Evolutionary conservation across 106 monocot genomes (phyloP).

Genomic region (Chionographis japonica): DNA sequence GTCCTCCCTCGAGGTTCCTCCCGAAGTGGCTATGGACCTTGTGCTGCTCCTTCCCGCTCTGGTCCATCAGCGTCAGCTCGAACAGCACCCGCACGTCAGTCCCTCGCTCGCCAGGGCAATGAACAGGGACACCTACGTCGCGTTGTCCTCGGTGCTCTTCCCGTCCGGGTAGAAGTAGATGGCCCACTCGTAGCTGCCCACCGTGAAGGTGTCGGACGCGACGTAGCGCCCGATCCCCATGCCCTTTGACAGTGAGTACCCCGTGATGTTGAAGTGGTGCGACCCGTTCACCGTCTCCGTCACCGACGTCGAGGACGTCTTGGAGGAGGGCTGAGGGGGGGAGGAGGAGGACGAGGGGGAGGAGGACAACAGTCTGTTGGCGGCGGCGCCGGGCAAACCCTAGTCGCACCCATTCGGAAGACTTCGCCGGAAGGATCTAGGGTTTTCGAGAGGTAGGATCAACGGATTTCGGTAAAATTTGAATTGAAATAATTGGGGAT

Average conservation of each 20-base stretch:
- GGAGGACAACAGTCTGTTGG: slow-evolving; percentile 10
- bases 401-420: slow-evolving; percentile 14
- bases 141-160: slow-evolving; percentile 39
- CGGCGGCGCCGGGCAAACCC: slow-evolving; percentile 24
- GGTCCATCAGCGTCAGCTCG: slow-evolving; percentile 43
- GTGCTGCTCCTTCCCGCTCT: slow-evolving; percentile 40
- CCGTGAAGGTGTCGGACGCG: slow-evolving; percentile 36
- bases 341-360: slow-evolving; percentile 2
- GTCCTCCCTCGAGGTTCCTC: slow-evolving; percentile 34
- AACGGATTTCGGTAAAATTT: no score
- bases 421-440: not conserved
- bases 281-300: slow-evolving; percentile 46
- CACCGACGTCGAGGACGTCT: slow-evolving; percentile 40
- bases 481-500: no score
- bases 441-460: not conserved
- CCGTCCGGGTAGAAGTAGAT: slow-evolving; percentile 50
- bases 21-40: slow-evolving; percentile 44
- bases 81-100: slow-evolving; percentile 47
- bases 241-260: slow-evolving; percentile 43
- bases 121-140: slow-evolving; percentile 37
- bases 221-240: slow-evolving; percentile 37
- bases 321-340: slow-evolving; percentile 9
- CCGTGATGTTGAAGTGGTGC: slow-evolving; percentile 43
- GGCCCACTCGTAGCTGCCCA: slow-evolving; percentile 45
- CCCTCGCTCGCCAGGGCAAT: slow-evolving; percentile 43